A percentile compares a stretch with the other conserved stretches of the same genome.
Conservation (phyloP, 345 rosid species). For the Syzygium oleosum region DNA sequence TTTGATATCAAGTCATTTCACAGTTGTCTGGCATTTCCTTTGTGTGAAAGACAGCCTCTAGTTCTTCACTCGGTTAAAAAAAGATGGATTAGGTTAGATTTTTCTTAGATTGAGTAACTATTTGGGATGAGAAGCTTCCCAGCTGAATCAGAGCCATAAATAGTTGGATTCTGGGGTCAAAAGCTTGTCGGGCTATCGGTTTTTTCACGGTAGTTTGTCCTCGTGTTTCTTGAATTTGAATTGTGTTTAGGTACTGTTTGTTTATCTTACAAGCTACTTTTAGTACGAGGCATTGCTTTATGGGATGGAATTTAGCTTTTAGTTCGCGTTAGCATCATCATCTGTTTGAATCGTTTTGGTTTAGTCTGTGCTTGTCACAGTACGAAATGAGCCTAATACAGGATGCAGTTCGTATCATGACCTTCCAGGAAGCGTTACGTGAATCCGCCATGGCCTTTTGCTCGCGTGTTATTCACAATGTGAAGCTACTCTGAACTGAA, state of each 20-base stretch:
- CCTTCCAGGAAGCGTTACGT: neutral
- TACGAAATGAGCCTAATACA: neutral
- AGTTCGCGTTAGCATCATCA: neutral
- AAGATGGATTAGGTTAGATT: neutral
- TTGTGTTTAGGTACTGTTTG: neutral
- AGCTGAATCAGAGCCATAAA: neutral
- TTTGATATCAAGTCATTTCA: neutral
- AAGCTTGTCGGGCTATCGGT: neutral
- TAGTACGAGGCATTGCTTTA: neutral
- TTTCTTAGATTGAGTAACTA: neutral
- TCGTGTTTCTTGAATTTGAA: neutral
- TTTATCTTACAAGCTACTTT: neutral
- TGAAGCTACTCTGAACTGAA: neutral
- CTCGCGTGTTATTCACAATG: neutral
- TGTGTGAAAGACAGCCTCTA: neutral
- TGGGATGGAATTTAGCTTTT: neutral
- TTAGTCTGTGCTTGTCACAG: neutral
- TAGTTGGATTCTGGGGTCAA: neutral
- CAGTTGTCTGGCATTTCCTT: too few relatives aligned
- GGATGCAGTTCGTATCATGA: neutral
- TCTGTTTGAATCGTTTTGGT: neutral
- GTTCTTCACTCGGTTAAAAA: neutral
- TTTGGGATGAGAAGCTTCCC: neutral
- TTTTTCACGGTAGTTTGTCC: neutral
- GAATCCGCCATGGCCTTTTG: neutral